Percentiles rank a stretch among this genome's conserved stretches.
These are phyloP conservation scores for Tieghemiomyces parasiticus DNA, from an alignment of 192 early-diverging fungal species.

Conservation along the genomic window DNA sequence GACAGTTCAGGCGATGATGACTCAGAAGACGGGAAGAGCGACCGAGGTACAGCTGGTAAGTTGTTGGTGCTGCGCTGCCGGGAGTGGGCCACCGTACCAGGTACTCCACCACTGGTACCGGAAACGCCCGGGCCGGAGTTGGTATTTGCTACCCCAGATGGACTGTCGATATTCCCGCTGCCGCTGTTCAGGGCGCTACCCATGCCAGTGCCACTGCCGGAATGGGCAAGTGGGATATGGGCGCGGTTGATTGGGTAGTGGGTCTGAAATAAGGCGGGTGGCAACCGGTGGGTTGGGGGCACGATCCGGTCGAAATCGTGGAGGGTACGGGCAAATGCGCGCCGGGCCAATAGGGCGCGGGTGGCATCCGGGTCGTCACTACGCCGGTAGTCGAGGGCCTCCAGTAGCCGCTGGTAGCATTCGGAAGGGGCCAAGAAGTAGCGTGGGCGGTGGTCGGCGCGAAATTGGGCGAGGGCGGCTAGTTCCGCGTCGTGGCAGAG, in stretches of 20 bases:
- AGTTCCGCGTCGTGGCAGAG: no score
- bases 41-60: not conserved
- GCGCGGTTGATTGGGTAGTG: not conserved
- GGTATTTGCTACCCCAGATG: no score
- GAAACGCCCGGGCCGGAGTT: no score
- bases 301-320: not conserved
- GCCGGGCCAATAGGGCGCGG: not conserved
- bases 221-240: not conserved
- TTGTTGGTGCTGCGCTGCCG: not conserved
- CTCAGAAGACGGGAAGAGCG: not conserved
- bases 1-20: not conserved
- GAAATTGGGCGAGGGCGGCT: no score
- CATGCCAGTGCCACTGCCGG: no score
- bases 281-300: slow-evolving; percentile 1
- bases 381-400: not conserved
- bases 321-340: not conserved
- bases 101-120: no score
- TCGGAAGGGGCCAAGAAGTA: not conserved
- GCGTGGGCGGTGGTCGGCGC: not conserved
- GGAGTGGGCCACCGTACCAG: not conserved
- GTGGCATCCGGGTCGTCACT: not conserved
- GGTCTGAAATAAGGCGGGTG: not conserved
- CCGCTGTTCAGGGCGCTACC: no score
- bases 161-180: no score
- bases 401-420: not conserved